Evolutionary conservation across 75 land plant species (phyloP), one percentile per base, ranked within the genome.

Genomic region (Picea sitchensis): DNA sequence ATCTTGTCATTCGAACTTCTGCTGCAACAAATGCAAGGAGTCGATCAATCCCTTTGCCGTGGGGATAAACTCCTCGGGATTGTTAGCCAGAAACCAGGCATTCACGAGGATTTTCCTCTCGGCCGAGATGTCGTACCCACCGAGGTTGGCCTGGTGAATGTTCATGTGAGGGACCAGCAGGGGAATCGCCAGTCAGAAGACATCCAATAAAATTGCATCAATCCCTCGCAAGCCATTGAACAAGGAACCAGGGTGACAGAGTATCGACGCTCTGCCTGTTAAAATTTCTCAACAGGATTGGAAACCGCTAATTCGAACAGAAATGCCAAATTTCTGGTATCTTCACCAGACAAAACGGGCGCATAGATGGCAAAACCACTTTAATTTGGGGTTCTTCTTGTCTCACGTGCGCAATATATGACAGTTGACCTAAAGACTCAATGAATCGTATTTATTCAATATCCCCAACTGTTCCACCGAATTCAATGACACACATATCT

Each of bases 131-230:
- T 96, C 98, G 47, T 88, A 96, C 51, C 96, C 92, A 3, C 77
- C 91, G 30, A 96, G 93, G 87, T 96, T 96, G 17, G 98, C 98
- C 6, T 89, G 85, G 77, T 92, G 81, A 76, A 94, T 91, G 87
- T 96, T 96, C 99, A 96, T 96, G 98, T 94, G 99, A 2, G 99
- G 98, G 36, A 94, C 98, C 1, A 96, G 93, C 14, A 96, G 84
- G 2, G 99, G 99, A 59, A 96, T 94, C 2, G 95, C 95, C 99
- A 94, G 26, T 26, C 26, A 26, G 26, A 26, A 26, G 26, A 26
- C 26, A 26, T 26, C 26, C 26, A 26, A 26, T 26, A 26, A 26
- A 26, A 26, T 26, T 26, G 26, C 26, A 26, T 26, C 26, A 26
- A 26, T 26, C 26, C 26, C 26, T 26, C 26, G 26, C 26, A 26